phyloP scores from a whole-genome alignment of 495 filamentous ascomycete genomes.

The Penicillium pulvis region DNA sequence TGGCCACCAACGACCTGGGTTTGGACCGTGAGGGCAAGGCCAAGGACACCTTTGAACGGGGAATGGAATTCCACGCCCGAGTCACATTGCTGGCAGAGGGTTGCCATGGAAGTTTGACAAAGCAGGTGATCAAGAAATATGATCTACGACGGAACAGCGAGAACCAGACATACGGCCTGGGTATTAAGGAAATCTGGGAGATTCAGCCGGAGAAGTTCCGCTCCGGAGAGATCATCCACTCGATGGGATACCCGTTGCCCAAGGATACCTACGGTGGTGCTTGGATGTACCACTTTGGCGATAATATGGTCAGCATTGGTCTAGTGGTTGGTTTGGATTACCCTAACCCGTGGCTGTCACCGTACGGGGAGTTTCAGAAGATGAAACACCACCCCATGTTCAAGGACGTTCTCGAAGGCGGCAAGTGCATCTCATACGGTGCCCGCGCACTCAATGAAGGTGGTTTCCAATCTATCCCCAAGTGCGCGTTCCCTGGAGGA shows the following conservation, averaged over 20 bases:
- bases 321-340: conserved; percentile 96
- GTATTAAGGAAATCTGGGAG: conserved; percentile 98
- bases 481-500: conserved; percentile 92
- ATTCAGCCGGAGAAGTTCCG: conserved; percentile 89
- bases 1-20: conserved; percentile 95
- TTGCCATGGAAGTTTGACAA: conserved; percentile 93
- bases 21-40: conserved; percentile 78
- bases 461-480: conserved; percentile 96
- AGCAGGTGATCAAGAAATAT: conserved; percentile 94
- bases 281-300: conserved; percentile 99
- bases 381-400: conserved; percentile 97
- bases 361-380: conserved; percentile 97
- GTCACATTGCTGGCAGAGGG: conserved; percentile 95
- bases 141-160: conserved; percentile 87
- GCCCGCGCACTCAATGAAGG: conserved; percentile 93
- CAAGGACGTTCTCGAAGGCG: conserved; percentile 78
- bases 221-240: conserved; percentile 82
- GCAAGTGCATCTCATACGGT: conserved; percentile 97
- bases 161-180: conserved; percentile 92
- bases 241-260: conserved; percentile 91
- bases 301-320: conserved; percentile 93
- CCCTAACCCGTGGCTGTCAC: conserved; percentile 92
- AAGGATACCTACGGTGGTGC: conserved; percentile 91
- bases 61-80: conserved; percentile 97
- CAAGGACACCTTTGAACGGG: conserved; percentile 90